Base-by-base conservation (phyloP, 805 yeast genomes). In the Candida nanaspora region DNA sequence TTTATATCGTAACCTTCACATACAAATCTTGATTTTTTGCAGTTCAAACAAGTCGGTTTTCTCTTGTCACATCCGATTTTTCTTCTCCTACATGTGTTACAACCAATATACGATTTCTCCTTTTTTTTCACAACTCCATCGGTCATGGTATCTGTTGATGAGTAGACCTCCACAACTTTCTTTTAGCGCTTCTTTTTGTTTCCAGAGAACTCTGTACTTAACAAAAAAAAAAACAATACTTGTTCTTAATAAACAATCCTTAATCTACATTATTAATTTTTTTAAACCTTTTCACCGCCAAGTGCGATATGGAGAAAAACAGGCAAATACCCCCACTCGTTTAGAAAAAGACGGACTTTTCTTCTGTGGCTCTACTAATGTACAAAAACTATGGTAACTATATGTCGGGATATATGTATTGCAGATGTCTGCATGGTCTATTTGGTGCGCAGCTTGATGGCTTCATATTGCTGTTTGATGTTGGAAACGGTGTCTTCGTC, bases 1-100 rank as follows among this genome's bases (percentile, higher is more conserved):
- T 82, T 84, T 42, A 88, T 81, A 45, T 78, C 85, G 53, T 87
- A 88, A 0, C 96, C 96, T 23, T 82, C 86, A 53, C 96, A 88
- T 3, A 67, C 64, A 22, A 84, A 56, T 0, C 82, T 79, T 0
- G 86, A 72, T 51, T 78, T 80, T 32, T 66, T 66, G 58, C 96
- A 88, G 42, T 84, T 70, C n/a, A 60, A 55, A 60, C 96, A 88
- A 13, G 63, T 56, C 0, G 96, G 96, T 47, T 70, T 72, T 14
- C 69, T 65, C 41, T 83, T 65, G 56, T 86, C 95, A 59, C 96
- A 88, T 43, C 84, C 79, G 37, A 87, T 80, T 58, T 86, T 84
- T 35, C 96, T 61, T 14, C 80, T 66, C 34, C 96, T 70, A 53
- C 96, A 87, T 0, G 95, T 85, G 68, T 86, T 86, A 56, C 96